These are phyloP conservation scores for Fusarium floridanum DNA, from an alignment of 2,329 filamentous ascomycete genomes.

Conservation along the genomic window DNA sequence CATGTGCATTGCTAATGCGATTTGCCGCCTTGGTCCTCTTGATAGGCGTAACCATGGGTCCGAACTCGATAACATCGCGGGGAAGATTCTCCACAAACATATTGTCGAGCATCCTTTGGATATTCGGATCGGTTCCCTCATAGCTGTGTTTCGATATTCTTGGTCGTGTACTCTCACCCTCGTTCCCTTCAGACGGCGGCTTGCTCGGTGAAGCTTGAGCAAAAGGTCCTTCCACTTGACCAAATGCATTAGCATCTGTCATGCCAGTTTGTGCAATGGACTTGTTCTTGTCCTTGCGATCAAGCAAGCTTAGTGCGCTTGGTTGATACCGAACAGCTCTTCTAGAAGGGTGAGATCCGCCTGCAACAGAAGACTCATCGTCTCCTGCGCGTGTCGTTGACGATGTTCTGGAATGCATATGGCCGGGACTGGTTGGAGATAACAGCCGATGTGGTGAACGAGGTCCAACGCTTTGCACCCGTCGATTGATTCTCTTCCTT, in stretches of 20 bases:
- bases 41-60: conserved; percentile 81
- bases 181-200: conserved; percentile 41
- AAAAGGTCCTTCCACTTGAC: conserved; percentile 70
- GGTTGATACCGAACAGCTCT: conserved; percentile 67
- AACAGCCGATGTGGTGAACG: conserved; percentile 47
- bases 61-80: conserved; percentile 77
- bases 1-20: conserved; percentile 60
- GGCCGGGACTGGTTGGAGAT: conserved; percentile 49
- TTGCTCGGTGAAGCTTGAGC: conserved; percentile 49
- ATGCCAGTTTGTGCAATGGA: conserved; percentile 70
- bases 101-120: conserved; percentile 80
- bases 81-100: conserved; percentile 84
- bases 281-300: conserved; percentile 70
- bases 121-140: conserved; percentile 79
- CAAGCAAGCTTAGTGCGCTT: conserved; percentile 71
- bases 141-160: conserved; percentile 81
- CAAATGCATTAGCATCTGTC: conserved; percentile 71
- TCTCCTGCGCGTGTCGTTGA: conserved; percentile 50
- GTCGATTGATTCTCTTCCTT: conserved; percentile 66
- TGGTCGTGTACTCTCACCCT: conserved; percentile 51
- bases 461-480: conserved; percentile 55
- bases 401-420: conserved; percentile 55
- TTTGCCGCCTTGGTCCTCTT: conserved; percentile 65
- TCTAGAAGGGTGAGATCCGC: conserved; percentile 58
- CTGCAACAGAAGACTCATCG: conserved; percentile 54